Evolutionary conservation across 768 basidiomycete genomes (phyloP), one percentile per base, ranked within the genome.

Genomic region (Pleurotus ostreatus): DNA sequence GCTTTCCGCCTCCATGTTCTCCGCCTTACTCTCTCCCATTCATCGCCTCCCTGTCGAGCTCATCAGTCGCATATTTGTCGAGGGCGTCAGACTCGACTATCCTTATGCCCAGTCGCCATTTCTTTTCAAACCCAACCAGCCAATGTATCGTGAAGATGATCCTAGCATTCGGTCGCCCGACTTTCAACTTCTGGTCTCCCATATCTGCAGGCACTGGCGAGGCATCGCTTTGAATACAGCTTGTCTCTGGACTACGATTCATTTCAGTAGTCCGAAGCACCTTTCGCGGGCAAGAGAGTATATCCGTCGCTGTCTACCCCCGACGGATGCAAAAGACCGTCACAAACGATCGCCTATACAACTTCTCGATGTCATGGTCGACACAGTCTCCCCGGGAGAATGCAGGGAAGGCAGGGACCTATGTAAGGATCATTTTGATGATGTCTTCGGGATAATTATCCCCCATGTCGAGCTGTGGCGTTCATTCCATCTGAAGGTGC

Each of bases 141-240:
- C 51, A 12, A 53, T 4, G 20, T 53, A 53, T 25, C 51, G 51
- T 15, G 48, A 58, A 57, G 70, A 75, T 46, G 73, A 70, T 61
- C 70, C 72, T 51, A 68, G 71, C 16, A 61, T 69, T n/a, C 72
- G 73, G 3, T 71, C 74, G 0, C 74, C 75, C 15, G 73, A 74
- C 52, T 82, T 83, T 62, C 82, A 83, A 64, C 69, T 84, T 55
- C 55, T 76, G 39, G 79, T 79, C 22, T 85, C 83, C 12, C 84
- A 84, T 64, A 79, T 86, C 38, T 85, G 79, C 61, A 72, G 62
- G 5, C 73, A 76, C 51, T 87, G 85, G 83, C 75, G 85, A 22
- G 65, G 73, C 9, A 71, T 86, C 49, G 81, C 84, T 0, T 65
- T 85, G 34, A 68, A 68, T 39, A 82, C 77, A 1, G 73, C 79